Conservation (phyloP, 108 stramenopile genomes). For the Cyclotella cryptica region DNA sequence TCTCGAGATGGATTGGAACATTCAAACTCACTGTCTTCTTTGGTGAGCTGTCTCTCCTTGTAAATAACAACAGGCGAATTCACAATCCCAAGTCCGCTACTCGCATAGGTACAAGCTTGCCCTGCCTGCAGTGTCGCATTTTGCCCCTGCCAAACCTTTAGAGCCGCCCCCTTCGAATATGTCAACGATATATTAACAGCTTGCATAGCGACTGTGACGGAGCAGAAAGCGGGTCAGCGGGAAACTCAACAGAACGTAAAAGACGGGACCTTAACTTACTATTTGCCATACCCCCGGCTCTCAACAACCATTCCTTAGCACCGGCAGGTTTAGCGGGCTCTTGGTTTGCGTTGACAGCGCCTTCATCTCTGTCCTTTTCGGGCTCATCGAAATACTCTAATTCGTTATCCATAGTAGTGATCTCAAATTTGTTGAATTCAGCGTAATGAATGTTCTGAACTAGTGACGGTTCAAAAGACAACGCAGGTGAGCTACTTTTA, state of each 20-base stretch:
- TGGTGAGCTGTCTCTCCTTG: conserved; percentile 43
- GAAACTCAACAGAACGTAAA: background rate
- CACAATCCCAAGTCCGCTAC: conserved; percentile 32
- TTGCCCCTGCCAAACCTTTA: background rate
- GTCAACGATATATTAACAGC: conserved; percentile 18
- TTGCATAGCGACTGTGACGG: conserved; percentile 26
- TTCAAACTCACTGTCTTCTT: conserved; percentile 44
- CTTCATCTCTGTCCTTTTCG: background rate
- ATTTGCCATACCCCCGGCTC: conserved; percentile 31
- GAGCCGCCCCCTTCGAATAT: background rate
- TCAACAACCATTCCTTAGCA: conserved; percentile 20
- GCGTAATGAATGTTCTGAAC: background rate
- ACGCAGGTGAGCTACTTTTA: too few relatives aligned
- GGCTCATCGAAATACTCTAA: background rate
- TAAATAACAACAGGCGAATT: conserved; percentile 35
- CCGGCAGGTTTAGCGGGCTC: conserved; percentile 25
- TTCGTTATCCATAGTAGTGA: background rate
- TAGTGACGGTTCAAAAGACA: background rate
- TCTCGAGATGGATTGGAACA: background rate
- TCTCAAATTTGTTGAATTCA: too few relatives aligned
- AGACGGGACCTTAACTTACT: conserved; percentile 10
- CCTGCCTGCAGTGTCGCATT: conserved; percentile 1
- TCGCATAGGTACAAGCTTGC: conserved; percentile 11
- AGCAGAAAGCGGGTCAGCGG: background rate
- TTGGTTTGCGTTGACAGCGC: background rate